Base-by-base conservation (phyloP, 768 basidiomycete genomes). In the Pleurotus cornucopiae region DNA sequence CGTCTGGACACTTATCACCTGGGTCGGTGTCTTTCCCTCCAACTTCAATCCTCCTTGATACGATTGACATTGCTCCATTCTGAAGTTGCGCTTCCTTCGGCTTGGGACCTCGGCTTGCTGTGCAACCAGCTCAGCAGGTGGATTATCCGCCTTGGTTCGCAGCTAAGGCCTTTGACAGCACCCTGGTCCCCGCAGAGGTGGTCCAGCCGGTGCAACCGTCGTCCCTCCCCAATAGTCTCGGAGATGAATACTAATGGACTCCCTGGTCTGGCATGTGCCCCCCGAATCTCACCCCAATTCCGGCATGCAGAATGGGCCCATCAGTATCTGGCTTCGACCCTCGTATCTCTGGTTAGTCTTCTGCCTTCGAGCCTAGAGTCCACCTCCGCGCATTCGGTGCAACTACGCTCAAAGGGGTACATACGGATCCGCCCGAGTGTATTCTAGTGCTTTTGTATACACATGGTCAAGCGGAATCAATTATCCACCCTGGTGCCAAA, bases 21-120 rank as follows among this genome's bases (percentile, higher is more conserved):
- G 51, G 39, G 21, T 53, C 51, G 51, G 51, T 23, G 26, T 53
- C 51, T 53, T 40, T 53, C 16, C 4, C 21, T n/a, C 20, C 41
- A 39, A 53, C 51, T 18, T 40, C 51, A 37, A 53, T 53, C 51
- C 37, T 53, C 51, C 51, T 53, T 53, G 51, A 21, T 53, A 53
- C 51, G 51, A 39, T 34, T 53, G 51, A 53, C 51, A 53, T 53
- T 53, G 41, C 51, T 41, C 51, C 51, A 53, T 53, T 53, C 39
- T 41, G 13, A 37, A 14, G 30, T 34, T 34, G 39, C 12, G 38
- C 38, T 21, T 16, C 49, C 5, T 16, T 34, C 38, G 51, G 39
- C n/a, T 38, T 38, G 38, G 39, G 20, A 21, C 51, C 51, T 53
- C 39, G 34, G 14, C 18, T 16, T 40, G 13, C 25, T 16, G 41